These are phyloP conservation scores for Xylaria arbuscula DNA, from an alignment of 2,329 filamentous ascomycete species.

Conservation along the genomic window DNA sequence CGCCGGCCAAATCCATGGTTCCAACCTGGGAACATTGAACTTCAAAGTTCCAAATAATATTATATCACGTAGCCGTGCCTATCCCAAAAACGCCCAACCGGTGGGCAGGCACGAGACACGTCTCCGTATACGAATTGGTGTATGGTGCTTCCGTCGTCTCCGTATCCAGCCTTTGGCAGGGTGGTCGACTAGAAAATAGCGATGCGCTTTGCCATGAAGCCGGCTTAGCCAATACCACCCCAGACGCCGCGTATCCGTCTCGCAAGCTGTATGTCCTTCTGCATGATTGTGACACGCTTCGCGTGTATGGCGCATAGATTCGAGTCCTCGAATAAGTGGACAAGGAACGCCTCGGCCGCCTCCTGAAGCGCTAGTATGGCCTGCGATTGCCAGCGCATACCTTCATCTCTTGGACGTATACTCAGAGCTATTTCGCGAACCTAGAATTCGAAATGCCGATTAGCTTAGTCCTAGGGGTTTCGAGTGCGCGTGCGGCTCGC, in stretches of 20 bases:
- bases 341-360: constrained; percentile 93
- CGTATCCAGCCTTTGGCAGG: background rate
- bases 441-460: constrained; percentile 48
- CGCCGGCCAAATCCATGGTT: constrained; percentile 22
- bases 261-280: constrained; percentile 96
- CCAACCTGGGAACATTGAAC: constrained; percentile 1
- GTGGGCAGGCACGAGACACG: background rate
- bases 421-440: constrained; percentile 78
- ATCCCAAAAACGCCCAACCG: constrained; percentile 1
- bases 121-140: constrained; percentile 5
- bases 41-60: constrained; percentile 12
- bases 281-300: constrained; percentile 96
- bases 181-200: constrained; percentile 5
- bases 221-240: constrained; percentile 70
- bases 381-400: constrained; percentile 95
- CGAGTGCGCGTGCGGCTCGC: background rate
- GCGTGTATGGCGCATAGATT: constrained; percentile 97
- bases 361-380: constrained; percentile 94
- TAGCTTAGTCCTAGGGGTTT: constrained; percentile 12
- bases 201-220: background rate
- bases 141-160: constrained; percentile 7
- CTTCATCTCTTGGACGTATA: constrained; percentile 70
- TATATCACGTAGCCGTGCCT: constrained; percentile 5
- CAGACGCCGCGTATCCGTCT: constrained; percentile 81
- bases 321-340: constrained; percentile 95